Evolutionary conservation across 495 filamentous ascomycete genomes (phyloP).

Genomic region (Pyrenula massariospora): DNA sequence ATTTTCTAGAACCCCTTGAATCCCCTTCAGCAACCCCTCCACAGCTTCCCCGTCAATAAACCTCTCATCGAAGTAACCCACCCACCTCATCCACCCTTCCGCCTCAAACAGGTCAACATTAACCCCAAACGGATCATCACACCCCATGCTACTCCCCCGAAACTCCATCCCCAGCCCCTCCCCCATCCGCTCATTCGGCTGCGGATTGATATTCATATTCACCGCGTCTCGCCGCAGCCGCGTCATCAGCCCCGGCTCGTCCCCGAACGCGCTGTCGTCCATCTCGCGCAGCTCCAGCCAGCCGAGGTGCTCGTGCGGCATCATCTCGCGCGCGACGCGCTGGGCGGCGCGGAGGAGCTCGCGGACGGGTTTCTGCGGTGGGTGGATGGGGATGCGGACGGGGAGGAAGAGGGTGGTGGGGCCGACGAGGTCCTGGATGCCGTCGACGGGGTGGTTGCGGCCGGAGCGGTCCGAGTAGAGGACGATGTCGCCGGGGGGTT

Average conservation of each 20-base stretch:
- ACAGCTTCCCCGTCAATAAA: not conserved
- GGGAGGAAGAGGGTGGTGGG: conserved; percentile 42
- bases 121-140: not conserved
- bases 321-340: conserved; percentile 18
- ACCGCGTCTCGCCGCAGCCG: not conserved
- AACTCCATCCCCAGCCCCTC: not conserved
- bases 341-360: conserved; percentile 33
- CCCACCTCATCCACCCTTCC: not conserved
- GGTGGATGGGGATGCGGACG: conserved; percentile 29
- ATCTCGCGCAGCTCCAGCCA: conserved; percentile 10
- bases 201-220: not conserved
- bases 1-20: not conserved
- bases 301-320: conserved; percentile 31
- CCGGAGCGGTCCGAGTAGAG: conserved; percentile 45
- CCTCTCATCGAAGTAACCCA: not conserved
- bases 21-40: not conserved
- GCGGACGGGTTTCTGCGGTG: conserved; percentile 12
- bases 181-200: not conserved
- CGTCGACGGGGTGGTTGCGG: conserved; percentile 35
- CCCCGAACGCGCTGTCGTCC: not conserved
- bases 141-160: not conserved
- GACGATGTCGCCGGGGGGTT: conserved; percentile 29
- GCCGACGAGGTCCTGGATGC: conserved; percentile 37
- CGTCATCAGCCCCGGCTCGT: not conserved
- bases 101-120: not conserved